Percentiles rank a stretch among this genome's conserved stretches.
phyloP scores from a whole-genome alignment of 1,139 yeast genomes.

The Diutina pseudorugosa region DNA sequence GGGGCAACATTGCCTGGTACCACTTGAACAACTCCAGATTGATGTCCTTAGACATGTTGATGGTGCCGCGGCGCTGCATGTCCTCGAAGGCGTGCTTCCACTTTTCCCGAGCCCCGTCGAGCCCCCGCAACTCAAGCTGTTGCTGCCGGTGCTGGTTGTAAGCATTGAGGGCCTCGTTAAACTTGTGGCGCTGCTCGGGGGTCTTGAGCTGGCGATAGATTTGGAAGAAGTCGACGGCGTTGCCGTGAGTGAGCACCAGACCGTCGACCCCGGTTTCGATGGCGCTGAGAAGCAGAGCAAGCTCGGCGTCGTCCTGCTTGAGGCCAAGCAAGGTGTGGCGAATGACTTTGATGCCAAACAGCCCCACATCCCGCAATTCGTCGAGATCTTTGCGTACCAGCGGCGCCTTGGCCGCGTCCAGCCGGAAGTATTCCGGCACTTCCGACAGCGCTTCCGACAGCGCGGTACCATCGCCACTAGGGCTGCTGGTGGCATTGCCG shows the following conservation, averaged over 20 bases:
- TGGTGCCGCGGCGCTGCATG: conserved; percentile 49
- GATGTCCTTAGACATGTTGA: conserved; percentile 44
- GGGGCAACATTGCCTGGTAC: conserved; percentile 57
- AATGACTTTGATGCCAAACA: conserved; percentile 71
- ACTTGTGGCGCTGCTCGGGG: conserved; percentile 40
- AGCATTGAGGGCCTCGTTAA: conserved; percentile 53
- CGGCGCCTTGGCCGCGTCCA: conserved; percentile 16
- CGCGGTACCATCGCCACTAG: not conserved
- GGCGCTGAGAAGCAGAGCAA: conserved; percentile 23
- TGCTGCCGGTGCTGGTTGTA: conserved; percentile 69
- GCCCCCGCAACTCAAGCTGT: conserved; percentile 62
- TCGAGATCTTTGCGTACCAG: conserved; percentile 40
- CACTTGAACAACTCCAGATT: conserved; percentile 75
- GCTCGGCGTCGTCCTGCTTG: conserved; percentile 15
- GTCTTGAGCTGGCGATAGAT: conserved; percentile 40
- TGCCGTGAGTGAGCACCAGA: conserved; percentile 5
- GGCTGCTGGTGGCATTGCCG: conserved; percentile 10
- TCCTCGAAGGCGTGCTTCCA: conserved; percentile 82
- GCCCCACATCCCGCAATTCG: conserved; percentile 54
- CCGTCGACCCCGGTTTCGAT: conserved; percentile 16
- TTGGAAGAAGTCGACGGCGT: conserved; percentile 49
- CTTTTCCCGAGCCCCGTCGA: conserved; percentile 75
- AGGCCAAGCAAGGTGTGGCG: conserved; percentile 71
- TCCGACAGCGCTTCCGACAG: conserved; percentile 6
- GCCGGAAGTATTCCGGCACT: conserved; percentile 18